phyloP scores from a whole-genome alignment of 2,329 filamentous ascomycete genomes.

The Botrytis byssoidea region DNA sequence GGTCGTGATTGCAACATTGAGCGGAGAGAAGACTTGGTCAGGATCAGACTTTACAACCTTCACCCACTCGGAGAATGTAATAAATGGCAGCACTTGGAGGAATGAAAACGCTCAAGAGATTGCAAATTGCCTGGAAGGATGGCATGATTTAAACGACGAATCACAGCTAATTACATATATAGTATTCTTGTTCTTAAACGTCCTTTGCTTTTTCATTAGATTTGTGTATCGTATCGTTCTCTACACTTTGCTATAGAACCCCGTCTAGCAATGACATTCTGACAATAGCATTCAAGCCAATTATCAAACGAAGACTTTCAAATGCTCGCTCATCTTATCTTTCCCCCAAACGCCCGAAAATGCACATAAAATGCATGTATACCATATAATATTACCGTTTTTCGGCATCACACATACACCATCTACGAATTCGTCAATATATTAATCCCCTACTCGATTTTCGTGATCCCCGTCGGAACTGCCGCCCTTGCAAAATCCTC shows the following conservation, averaged over 20 bases:
- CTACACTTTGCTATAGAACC: background rate
- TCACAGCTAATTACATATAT: background rate
- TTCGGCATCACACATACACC: background rate
- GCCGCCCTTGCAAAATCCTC: conserved; percentile 34
- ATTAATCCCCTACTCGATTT: background rate
- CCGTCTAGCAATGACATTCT: background rate
- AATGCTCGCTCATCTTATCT: background rate
- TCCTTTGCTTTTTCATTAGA: background rate
- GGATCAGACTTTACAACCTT: background rate
- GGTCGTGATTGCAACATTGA: background rate
- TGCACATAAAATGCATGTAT: background rate
- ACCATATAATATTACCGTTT: conserved; percentile 3
- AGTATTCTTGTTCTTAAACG: background rate
- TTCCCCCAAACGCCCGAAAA: background rate
- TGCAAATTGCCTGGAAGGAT: background rate
- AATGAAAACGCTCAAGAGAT: background rate
- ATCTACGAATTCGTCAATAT: background rate
- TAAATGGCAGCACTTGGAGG: background rate
- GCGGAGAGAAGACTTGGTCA: background rate
- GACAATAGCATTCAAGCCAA: background rate
- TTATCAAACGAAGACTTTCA: background rate
- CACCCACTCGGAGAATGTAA: background rate
- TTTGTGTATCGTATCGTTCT: background rate
- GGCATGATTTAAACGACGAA: background rate
- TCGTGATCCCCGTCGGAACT: background rate